A percentile compares a stretch with the other conserved stretches of the same genome.
Evolutionary conservation across 2,329 filamentous ascomycete genomes (phyloP).

Genomic region (Trichoderma koningiopsis): DNA sequence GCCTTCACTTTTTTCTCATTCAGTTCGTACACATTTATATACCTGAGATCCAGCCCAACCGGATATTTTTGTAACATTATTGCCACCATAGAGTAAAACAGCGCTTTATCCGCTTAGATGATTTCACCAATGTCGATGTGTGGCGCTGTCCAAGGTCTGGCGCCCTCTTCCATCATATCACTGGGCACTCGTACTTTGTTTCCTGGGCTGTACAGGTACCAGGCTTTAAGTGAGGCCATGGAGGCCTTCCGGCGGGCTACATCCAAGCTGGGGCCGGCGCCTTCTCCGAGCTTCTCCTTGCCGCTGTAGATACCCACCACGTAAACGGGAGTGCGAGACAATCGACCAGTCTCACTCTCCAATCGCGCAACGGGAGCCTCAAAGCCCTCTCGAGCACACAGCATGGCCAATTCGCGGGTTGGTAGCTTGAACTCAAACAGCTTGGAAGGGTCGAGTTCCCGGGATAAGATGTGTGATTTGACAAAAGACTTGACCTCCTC

Average conservation of each 20-base stretch:
- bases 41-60: slow-evolving; percentile 8
- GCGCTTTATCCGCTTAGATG: slow-evolving; percentile 45
- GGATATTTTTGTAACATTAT: not conserved
- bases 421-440: slow-evolving; percentile 86
- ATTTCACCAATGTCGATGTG: slow-evolving; percentile 74
- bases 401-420: slow-evolving; percentile 75
- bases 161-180: slow-evolving; percentile 64
- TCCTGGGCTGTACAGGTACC: slow-evolving; percentile 92
- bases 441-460: slow-evolving; percentile 72
- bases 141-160: slow-evolving; percentile 65
- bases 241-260: slow-evolving; percentile 78
- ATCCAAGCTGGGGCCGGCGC: slow-evolving; percentile 74
- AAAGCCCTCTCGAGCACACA: slow-evolving; percentile 89
- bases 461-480: slow-evolving; percentile 77
- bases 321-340: slow-evolving; percentile 83
- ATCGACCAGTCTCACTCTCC: slow-evolving; percentile 85
- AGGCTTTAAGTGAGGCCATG: slow-evolving; percentile 84
- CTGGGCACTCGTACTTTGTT: slow-evolving; percentile 66
- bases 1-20: slow-evolving; percentile 21
- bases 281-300: slow-evolving; percentile 88
- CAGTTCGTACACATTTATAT: slow-evolving; percentile 26
- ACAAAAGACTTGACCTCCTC: slow-evolving; percentile 81
- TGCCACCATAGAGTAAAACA: slow-evolving; percentile 13
- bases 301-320: slow-evolving; percentile 94
- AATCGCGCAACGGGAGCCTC: slow-evolving; percentile 83